phyloP scores from a whole-genome alignment of 495 filamentous ascomycete genomes.

The Apiosordaria backusii region DNA sequence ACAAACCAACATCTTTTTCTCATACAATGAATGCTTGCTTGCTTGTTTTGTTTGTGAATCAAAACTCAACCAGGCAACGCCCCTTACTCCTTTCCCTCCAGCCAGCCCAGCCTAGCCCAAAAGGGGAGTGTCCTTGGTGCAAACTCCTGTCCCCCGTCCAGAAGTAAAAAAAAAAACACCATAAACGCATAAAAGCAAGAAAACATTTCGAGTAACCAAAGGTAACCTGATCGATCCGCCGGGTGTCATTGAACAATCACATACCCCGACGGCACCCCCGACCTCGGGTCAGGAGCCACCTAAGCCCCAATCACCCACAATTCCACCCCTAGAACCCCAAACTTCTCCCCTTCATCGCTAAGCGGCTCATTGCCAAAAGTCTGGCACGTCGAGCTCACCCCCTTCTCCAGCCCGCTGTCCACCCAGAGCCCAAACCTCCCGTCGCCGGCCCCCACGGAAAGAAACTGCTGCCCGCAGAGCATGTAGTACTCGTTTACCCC shows the following conservation, averaged over 20 bases:
- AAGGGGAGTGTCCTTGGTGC: background rate
- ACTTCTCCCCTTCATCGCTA: conserved; percentile 92
- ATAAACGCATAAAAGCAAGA: background rate
- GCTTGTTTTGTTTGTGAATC: background rate
- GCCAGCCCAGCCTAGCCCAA: background rate
- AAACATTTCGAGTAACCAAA: background rate
- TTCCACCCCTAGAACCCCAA: conserved; percentile 88
- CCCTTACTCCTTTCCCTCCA: background rate
- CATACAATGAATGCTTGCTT: background rate
- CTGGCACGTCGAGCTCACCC: conserved; percentile 72
- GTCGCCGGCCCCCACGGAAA: conserved; percentile 83
- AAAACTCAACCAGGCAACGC: background rate
- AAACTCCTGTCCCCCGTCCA: background rate
- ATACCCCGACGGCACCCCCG: background rate
- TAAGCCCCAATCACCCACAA: conserved; percentile 70
- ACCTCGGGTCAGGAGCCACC: background rate
- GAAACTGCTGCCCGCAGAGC: conserved; percentile 79
- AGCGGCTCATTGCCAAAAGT: conserved; percentile 95
- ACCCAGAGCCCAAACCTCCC: conserved; percentile 93
- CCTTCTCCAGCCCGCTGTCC: conserved; percentile 80
- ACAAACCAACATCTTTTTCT: background rate
- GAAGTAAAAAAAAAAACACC: background rate
- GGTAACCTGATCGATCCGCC: background rate
- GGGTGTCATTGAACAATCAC: background rate
- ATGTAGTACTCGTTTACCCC: conserved; percentile 97